Percentiles rank a stretch among this genome's conserved stretches.
Evolutionary conservation across 2,329 filamentous ascomycete species (phyloP).

Genomic region (Cercospora canescens): DNA sequence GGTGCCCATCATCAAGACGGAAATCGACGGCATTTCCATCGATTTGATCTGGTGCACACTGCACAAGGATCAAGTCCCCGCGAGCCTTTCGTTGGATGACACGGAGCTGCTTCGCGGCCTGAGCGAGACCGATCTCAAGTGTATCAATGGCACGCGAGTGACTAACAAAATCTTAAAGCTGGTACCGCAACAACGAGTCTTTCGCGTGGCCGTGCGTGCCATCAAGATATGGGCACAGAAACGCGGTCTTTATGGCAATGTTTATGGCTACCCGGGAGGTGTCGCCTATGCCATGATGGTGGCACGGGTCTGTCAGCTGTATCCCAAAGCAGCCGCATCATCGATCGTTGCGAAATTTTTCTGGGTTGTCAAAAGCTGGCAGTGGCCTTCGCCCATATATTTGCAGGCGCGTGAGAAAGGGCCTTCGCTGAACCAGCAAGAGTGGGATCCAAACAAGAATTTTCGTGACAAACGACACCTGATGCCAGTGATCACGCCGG

Average conservation of each 20-base stretch:
- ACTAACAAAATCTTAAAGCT: conserved; percentile 88
- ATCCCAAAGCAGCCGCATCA: conserved; percentile 86
- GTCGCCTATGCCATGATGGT: conserved; percentile 99
- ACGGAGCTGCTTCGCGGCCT: conserved; percentile 82
- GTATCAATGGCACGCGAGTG: conserved; percentile 90
- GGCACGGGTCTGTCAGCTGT: conserved; percentile 91
- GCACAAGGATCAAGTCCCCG: conserved; percentile 42
- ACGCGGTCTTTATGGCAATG: conserved; percentile 92
- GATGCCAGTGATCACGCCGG: conserved; percentile 98
- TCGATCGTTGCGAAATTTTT: conserved; percentile 95
- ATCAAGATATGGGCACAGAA: conserved; percentile 96
- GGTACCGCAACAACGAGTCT: conserved; percentile 86
- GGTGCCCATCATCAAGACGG: conserved; percentile 96
- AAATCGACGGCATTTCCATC: conserved; percentile 87
- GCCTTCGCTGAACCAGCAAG: conserved; percentile 71
- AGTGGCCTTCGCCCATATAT: conserved; percentile 90
- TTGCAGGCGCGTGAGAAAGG: conserved; percentile 85
- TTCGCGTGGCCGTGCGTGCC: conserved; percentile 82
- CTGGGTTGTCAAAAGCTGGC: conserved; percentile 84
- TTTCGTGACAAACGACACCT: conserved; percentile 79
- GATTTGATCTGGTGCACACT: conserved; percentile 72
- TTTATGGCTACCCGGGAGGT: conserved; percentile 93
- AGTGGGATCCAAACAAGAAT: conserved; percentile 94
- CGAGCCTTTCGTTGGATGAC: conserved; percentile 75
- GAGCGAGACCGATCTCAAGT: conserved; percentile 82